A percentile compares a stretch with the other conserved stretches of the same genome.
Conservation (phyloP, 2,329 filamentous ascomycete genomes). For the Colletotrichum sidae region DNA sequence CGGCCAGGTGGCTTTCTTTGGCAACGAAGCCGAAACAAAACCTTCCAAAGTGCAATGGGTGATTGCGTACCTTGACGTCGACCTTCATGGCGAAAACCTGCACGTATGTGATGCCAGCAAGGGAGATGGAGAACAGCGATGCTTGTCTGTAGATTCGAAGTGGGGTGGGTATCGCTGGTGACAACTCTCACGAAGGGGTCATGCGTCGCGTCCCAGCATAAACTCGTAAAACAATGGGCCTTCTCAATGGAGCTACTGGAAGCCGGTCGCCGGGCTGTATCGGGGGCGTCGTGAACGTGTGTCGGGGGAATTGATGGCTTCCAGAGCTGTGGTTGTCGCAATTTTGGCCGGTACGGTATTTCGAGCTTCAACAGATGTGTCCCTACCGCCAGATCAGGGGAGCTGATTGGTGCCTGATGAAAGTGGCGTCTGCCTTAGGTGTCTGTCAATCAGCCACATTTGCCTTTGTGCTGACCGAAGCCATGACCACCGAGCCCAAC, state of each 20-base stretch:
- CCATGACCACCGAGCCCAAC: not conserved
- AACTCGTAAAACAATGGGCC: not conserved
- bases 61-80: slow-evolving; percentile 36
- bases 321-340: slow-evolving; percentile 38
- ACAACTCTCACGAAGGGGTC: slow-evolving; percentile 16
- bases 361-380: slow-evolving; percentile 40
- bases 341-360: slow-evolving; percentile 38
- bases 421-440: slow-evolving; percentile 35
- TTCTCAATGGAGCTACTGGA: slow-evolving; percentile 28
- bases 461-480: not conserved
- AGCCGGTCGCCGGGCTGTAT: slow-evolving; percentile 31
- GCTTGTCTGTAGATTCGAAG: slow-evolving; percentile 33
- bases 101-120: slow-evolving; percentile 22
- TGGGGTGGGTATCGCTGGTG: slow-evolving; percentile 31
- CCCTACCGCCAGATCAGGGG: slow-evolving; percentile 35
- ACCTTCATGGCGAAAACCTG: slow-evolving; percentile 37
- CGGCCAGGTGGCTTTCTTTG: not conserved
- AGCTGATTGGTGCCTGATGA: slow-evolving; percentile 37
- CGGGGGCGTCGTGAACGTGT: slow-evolving; percentile 20
- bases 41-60: not conserved
- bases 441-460: slow-evolving; percentile 1
- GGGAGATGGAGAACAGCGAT: slow-evolving; percentile 31
- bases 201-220: slow-evolving; percentile 19
- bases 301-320: slow-evolving; percentile 38
- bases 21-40: not conserved